These are phyloP conservation scores for Corrigiola litoralis DNA, from an alignment of 179 eudicot species.

Conservation along the genomic window DNA sequence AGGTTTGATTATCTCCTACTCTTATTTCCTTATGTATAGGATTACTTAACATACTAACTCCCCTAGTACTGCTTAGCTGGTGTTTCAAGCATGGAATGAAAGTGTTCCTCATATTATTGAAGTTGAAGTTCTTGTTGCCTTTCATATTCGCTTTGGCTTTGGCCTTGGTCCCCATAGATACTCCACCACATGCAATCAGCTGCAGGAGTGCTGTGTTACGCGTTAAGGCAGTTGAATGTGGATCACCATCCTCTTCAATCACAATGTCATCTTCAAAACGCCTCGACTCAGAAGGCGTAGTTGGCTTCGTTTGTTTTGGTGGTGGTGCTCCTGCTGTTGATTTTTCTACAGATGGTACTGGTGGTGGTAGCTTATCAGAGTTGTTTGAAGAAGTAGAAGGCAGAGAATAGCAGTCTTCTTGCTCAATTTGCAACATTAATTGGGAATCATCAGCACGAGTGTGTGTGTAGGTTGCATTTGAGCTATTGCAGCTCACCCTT, in stretches of 20 bases:
- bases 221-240: conserved; percentile 24
- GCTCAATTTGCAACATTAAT: conserved; percentile 10
- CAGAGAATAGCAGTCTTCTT: conserved; percentile 26
- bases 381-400: conserved; percentile 32
- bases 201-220: conserved; percentile 63
- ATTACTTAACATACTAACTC: not conserved
- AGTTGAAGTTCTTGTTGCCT: conserved; percentile 3
- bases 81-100: conserved; percentile 34
- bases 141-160: conserved; percentile 1
- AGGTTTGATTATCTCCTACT: not conserved
- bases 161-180: not conserved
- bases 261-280: conserved; percentile 8
- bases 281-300: conserved; percentile 11
- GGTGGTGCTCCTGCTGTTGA: not conserved
- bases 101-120: conserved; percentile 33
- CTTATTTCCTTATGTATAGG: not conserved
- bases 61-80: conserved; percentile 26
- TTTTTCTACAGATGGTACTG: not conserved
- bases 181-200: conserved; percentile 76
- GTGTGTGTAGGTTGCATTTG: conserved; percentile 32
- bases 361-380: conserved; percentile 24
- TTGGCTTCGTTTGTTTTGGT: not conserved
- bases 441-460: not conserved
- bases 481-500: conserved; percentile 39
- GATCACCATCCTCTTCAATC: conserved; percentile 16